Evolutionary conservation across 148 eudicot genomes (phyloP).

Genomic region (Fagopyrum tataricum): DNA sequence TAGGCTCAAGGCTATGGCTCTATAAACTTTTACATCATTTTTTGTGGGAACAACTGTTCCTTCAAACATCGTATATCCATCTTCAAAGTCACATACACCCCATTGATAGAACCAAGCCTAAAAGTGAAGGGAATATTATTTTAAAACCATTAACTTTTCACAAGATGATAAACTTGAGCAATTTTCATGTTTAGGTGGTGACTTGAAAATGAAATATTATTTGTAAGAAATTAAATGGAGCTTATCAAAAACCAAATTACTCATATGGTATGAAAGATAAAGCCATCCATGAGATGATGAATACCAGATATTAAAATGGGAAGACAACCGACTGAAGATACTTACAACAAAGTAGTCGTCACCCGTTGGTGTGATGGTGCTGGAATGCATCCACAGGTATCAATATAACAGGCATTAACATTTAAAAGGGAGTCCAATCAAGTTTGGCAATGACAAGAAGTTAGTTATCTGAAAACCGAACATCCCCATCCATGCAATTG

Average conservation of each 20-base stretch:
- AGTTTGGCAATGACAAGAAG: background rate
- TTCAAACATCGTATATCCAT: background rate
- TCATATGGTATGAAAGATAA: background rate
- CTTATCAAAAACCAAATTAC: background rate
- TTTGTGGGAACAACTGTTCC: constrained; percentile 10
- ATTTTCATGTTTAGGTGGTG: too few species aligned
- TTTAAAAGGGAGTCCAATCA: background rate
- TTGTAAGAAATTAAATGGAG: too few species aligned
- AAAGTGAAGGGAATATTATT: too few species aligned
- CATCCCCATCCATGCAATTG: background rate
- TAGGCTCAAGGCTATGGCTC: background rate
- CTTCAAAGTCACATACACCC: background rate
- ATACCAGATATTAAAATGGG: background rate
- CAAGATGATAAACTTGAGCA: too few species aligned
- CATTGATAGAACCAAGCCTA: too few species aligned
- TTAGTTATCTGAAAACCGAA: background rate
- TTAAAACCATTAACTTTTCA: too few species aligned
- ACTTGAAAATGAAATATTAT: too few species aligned
- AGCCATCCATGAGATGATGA: background rate
- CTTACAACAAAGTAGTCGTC: background rate
- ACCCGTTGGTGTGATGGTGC: background rate
- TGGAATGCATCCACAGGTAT: background rate
- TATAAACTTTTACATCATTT: background rate
- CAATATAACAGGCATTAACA: background rate
- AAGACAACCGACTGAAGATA: background rate